These are phyloP conservation scores for Solanum pinnatisectum DNA, from an alignment of 257 asterid genomes.

Conservation along the genomic window DNA sequence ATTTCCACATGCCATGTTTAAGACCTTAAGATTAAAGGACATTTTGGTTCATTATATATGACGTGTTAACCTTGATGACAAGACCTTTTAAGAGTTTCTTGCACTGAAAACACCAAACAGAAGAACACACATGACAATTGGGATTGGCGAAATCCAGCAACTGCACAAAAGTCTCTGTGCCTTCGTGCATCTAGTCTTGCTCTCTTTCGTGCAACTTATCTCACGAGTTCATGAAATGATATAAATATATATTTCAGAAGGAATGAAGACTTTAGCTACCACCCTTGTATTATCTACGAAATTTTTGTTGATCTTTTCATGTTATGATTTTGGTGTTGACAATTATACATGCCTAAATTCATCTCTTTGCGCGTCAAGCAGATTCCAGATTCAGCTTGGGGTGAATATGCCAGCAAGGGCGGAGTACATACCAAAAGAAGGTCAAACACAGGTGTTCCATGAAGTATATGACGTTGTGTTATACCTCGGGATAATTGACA, in stretches of 20 bases:
- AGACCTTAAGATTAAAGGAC: not conserved
- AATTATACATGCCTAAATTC: not conserved
- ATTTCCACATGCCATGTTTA: not conserved
- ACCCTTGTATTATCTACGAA: not conserved
- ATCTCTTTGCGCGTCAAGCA: conserved; percentile 17
- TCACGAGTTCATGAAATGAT: not conserved
- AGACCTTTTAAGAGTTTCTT: not conserved
- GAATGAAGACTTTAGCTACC: not conserved
- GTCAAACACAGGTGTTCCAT: conserved; percentile 42
- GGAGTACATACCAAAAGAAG: conserved; percentile 44
- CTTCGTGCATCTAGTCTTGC: not conserved
- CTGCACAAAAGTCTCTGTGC: not conserved
- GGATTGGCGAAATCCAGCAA: not conserved
- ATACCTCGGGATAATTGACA: conserved; percentile 88
- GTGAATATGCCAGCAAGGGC: conserved; percentile 99
- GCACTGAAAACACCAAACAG: not conserved
- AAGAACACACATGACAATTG: not conserved
- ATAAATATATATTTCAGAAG: not conserved
- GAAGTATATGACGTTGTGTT: conserved; percentile 86
- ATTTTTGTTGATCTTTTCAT: not conserved
- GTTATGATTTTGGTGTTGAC: not conserved
- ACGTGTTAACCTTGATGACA: not conserved
- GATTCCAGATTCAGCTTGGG: conserved; percentile 96
- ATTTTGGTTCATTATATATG: not conserved
- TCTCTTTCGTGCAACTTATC: not conserved